Base-by-base conservation (phyloP, 2,329 filamentous ascomycete genomes). In the Beauveria rudraprayagi region DNA sequence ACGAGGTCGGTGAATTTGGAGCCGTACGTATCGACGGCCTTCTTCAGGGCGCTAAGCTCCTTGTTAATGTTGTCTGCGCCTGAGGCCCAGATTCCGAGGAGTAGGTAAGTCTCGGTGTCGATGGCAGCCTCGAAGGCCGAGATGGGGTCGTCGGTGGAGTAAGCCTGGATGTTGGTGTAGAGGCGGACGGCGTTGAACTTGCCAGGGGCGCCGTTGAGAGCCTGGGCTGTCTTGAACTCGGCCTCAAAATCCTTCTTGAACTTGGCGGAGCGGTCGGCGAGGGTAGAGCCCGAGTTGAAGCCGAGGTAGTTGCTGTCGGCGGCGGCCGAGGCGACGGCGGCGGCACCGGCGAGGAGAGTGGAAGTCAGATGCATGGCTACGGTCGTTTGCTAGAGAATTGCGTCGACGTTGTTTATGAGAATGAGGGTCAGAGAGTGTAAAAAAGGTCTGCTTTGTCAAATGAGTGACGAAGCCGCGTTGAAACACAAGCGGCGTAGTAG, bases 111-210 rank as follows among this genome's bases (percentile, higher is more conserved):
- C 48, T 84, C 77, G 63, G 83, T 85, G 62, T 78, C 75, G 51
- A 87, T 77, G 67, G 86, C 86, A 41, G 86, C 86, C 76, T 91
- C 89, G 76, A 93, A 84, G 47, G 92, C 92, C 78, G 91, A 78
- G 70, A 96, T 79, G 57, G 91, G 92, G 73, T 93, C 88, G 67
- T 83, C 82, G 77, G 90, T 82, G 70, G 87, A 78, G 73, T 83
- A 77, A 69, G 80, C 80, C 72, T 84, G 81, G 70, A 87, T 83
- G 77, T 83, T 86, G 71, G 87, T 89, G 79, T 90, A 88, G 37
- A 88, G 77, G 57, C 85, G 83, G 66, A 85, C 80, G 62, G 81
- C 76, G 67, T 79, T 82, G 76, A 85, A 86, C 65, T 73, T 75
- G 62, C 81, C 81, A 10, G 82, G 81, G 28, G 81, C 74, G 61